Conservation (phyloP, 192 early-diverging fungal genomes). For the Anaeromyces robustus region DNA sequence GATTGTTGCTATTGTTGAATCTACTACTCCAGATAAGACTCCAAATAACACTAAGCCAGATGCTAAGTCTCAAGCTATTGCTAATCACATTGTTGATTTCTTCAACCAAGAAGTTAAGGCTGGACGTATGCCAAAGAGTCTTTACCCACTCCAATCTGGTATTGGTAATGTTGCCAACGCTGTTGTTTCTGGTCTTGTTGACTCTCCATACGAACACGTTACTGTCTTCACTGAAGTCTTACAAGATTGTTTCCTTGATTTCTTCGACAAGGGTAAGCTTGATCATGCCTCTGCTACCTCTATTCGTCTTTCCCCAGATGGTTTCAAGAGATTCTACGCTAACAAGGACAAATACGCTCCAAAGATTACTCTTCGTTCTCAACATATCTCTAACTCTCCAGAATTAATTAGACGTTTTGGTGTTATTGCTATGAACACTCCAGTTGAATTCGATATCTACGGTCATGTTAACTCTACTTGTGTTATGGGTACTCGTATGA, state of each 20-base stretch:
- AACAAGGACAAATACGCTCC: background rate
- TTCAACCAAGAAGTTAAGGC: background rate
- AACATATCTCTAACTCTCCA: background rate
- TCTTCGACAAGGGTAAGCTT: background rate
- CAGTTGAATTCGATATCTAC: background rate
- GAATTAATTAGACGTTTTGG: background rate
- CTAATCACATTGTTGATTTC: background rate
- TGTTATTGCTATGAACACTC: background rate
- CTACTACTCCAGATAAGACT: background rate
- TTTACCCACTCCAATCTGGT: background rate
- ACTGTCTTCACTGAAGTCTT: background rate
- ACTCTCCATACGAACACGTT: background rate
- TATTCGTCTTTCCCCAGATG: background rate
- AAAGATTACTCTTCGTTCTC: background rate
- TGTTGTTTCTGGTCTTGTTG: background rate
- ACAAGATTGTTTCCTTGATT: background rate
- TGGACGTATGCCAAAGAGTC: background rate
- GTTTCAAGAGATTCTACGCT: background rate
- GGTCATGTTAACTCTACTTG: background rate
- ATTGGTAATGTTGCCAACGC: background rate
- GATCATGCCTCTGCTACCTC: background rate
- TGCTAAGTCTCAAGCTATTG: background rate
- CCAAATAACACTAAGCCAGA: background rate
- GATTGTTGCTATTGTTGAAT: background rate
- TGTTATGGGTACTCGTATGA: background rate